Evolutionary conservation across 257 asterid genomes (phyloP), one percentile per base, ranked within the genome.

Genomic region (Cruciata laevipes): DNA sequence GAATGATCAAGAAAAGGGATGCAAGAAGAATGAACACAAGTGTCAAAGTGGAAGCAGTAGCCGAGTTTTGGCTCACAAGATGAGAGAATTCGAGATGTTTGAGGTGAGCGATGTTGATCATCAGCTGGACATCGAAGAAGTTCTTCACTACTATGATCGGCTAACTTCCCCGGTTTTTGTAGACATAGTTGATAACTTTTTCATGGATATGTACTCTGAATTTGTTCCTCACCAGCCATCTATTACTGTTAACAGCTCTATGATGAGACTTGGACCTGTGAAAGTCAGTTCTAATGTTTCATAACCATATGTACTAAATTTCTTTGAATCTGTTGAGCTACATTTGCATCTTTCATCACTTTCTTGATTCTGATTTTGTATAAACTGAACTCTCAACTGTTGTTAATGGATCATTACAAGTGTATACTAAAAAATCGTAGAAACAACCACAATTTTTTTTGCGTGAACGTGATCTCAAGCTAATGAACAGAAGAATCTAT

Each of bases 41-140:
- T 65, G 73, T 7, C 72, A 65, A 16, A 80, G 73, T 21, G 65
- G 72, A 17, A 80, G 73, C 66, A 61, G 76, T 59, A 67, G 31
- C 38, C 38, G 60, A 32, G 70, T 35, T 52, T 70, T 89, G 61
- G 86, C 85, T 30, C 76, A 67, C 68, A 91, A 78, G 74, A 67
- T 89, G 96, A 78, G 76, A 63, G 90, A 89, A 65, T 62, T 89
- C 13, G 95, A 87, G 75, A 84, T 87, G 98, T 74, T 85, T 84
- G 95, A 89, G 52, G 75, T 69, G 76, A 74, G 74, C 47, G 88
- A 87, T 38, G 76, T 70, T 47, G 96, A 91, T 76, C 94, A 91
- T 63, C 85, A 77, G 63, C 38, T 83, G 75, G 98, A 91, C 69
- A 72, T 91, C 40, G 95, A 89, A 71, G 98, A 91, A 77, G 96